phyloP scores from a whole-genome alignment of 208 protist genomes.

The Endotrypanum monterogeii region DNA sequence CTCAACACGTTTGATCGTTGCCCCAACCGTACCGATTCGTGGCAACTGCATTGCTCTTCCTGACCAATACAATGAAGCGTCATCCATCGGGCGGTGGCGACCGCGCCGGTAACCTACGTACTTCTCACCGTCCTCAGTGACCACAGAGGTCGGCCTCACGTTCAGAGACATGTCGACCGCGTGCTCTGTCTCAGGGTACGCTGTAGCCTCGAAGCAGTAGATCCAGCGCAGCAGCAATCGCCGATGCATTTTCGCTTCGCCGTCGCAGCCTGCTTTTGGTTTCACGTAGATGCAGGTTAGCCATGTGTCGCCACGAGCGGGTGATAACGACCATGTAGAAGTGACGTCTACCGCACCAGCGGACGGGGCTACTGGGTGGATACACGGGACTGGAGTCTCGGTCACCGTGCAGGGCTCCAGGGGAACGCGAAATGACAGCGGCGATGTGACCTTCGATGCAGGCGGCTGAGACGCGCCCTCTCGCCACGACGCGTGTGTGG shows the following conservation, averaged over 20 bases:
- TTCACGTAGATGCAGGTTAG: slow-evolving; percentile 14
- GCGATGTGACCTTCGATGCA: background rate
- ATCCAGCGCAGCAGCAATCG: slow-evolving; percentile 29
- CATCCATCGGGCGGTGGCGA: background rate
- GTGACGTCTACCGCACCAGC: slow-evolving; percentile 5
- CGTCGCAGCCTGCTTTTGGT: background rate
- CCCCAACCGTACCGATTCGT: slow-evolving; percentile 28
- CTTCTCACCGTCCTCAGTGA: background rate
- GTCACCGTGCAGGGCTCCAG: background rate
- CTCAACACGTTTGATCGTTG: slow-evolving; percentile 28
- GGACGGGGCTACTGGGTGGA: slow-evolving; percentile 1
- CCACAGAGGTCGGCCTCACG: slow-evolving; percentile 3
- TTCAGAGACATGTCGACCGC: slow-evolving; percentile 22
- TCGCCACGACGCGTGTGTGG: background rate
- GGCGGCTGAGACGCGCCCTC: slow-evolving; percentile 2
- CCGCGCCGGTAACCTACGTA: background rate
- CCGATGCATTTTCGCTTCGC: background rate
- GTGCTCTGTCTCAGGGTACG: slow-evolving; percentile 22
- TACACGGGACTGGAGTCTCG: background rate
- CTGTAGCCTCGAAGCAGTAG: slow-evolving; percentile 26
- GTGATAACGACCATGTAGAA: slow-evolving; percentile 14
- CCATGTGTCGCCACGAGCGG: slow-evolving; percentile 25
- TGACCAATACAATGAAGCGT: slow-evolving; percentile 21
- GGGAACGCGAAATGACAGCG: background rate
- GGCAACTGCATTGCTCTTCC: slow-evolving; percentile 31